These are phyloP conservation scores for Crotalaria pallida DNA, from an alignment of 306 rosid species.

Conservation along the genomic window DNA sequence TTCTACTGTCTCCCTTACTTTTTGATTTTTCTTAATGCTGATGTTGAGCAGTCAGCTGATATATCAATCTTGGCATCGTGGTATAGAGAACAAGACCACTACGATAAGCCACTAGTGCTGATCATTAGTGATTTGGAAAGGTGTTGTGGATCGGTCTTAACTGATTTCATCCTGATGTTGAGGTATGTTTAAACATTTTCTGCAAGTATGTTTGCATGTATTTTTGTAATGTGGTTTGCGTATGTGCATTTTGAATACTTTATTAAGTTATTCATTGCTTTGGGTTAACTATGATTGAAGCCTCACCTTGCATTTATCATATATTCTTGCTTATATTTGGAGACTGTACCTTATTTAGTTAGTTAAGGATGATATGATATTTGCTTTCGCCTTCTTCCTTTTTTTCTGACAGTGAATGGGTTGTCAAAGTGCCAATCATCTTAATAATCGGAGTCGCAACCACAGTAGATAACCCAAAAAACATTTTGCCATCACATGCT, in stretches of 20 bases:
- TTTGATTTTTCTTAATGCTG: constrained; percentile 20
- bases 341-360: background rate
- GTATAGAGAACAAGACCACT: constrained; percentile 74
- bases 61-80: constrained; percentile 84
- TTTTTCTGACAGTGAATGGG: constrained; percentile 73
- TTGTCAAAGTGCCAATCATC: constrained; percentile 70
- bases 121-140: constrained; percentile 79
- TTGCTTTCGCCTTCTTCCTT: constrained; percentile 7
- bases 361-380: constrained; percentile 15
- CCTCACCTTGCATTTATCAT: background rate
- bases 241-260: background rate
- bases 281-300: constrained; percentile 1
- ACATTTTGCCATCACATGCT: constrained; percentile 62
- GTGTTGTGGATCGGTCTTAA: constrained; percentile 72
- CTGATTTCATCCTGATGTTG: constrained; percentile 73
- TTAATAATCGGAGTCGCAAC: constrained; percentile 87
- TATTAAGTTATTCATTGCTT: background rate
- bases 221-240: background rate
- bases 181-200: constrained; percentile 47
- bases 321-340: background rate
- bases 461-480: constrained; percentile 65
- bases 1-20: constrained; percentile 4
- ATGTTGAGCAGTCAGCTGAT: constrained; percentile 65
- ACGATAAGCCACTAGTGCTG: constrained; percentile 60
- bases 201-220: background rate